Base-by-base conservation (phyloP, 2,329 filamentous ascomycete species). In the Albophoma yamanashiensis region DNA sequence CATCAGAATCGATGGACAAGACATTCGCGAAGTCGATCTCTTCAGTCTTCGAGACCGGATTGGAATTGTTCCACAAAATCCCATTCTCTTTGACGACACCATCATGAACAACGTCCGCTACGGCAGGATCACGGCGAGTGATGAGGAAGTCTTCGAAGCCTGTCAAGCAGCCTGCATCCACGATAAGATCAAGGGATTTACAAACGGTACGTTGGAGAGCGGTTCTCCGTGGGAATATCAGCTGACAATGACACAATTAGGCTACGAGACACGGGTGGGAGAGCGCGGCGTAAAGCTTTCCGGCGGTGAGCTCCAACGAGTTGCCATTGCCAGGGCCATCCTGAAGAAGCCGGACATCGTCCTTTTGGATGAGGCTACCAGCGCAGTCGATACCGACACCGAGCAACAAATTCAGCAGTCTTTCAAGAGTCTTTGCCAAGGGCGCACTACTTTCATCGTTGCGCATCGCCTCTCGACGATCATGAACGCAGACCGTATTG, bases 301-400 rank as follows among this genome's bases (percentile, higher is more conserved):
- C 4, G 86, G 86, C 1, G 86, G 86, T 31, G 85, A 89, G 68
- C 72, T 87, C 7, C 86, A 89, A 66, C 81, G 86, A 55, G 79
- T 88, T 36, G 85, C 86, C 6, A 88, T 88, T 68, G 86, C 86
- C 9, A 83, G 89, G 34, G 88, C 89, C 1, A 81, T 93, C 56
- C 76, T 92, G 64, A 89, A 90, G 71, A 81, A 83, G 61, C 89
- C 89, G 0, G 85, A 89, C 60, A 86, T 92, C 62, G 84, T 93
- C 12, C 79, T 93, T 45, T 79, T 93, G 0, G 89, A 93, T 64
- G 89, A 92, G 71, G 87, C 89, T 1, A 92, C 91, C 4, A 91
- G 88, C 43, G 86, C 89, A 8, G 86, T 93, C 61, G 86, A 91
- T 62, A 87, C 86, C 0, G 83, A 86, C 40, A 88, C 85, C 1